Evolutionary conservation across 192 early-diverging fungal species (phyloP).

Genomic region (Backusella morwellensis): DNA sequence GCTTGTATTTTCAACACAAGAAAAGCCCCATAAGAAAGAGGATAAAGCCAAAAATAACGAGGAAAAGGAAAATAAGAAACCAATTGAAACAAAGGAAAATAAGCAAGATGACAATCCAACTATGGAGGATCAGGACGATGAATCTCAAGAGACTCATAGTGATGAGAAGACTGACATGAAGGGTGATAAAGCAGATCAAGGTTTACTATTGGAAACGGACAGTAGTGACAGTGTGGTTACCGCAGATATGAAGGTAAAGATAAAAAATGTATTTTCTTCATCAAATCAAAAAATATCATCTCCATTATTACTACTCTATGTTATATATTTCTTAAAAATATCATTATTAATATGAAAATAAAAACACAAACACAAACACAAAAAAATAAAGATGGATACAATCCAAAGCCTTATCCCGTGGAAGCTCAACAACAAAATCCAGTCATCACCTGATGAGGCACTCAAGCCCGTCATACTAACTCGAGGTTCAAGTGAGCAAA

Average conservation of each 20-base stretch:
- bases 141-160: not conserved
- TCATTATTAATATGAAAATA: not conserved
- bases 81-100: not conserved
- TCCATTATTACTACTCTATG: not conserved
- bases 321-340: not conserved
- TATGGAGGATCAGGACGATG: not conserved
- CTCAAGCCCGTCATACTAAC: conserved; percentile 58
- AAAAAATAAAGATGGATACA: not conserved
- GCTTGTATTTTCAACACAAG: conserved; percentile 33
- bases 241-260: conserved; percentile 26
- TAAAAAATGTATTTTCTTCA: not conserved
- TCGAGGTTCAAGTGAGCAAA: conserved; percentile 59
- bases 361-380: not conserved
- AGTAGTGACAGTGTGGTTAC: conserved; percentile 9
- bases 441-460: conserved; percentile 20
- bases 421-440: conserved; percentile 15
- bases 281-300: not conserved
- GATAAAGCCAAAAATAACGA: not conserved
- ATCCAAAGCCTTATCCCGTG: conserved; percentile 33
- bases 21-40: not conserved
- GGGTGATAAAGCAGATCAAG: not conserved
- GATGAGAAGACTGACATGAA: not conserved
- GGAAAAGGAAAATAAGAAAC: not conserved
- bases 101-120: not conserved
- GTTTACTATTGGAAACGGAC: conserved; percentile 14